Evolutionary conservation across 495 filamentous ascomycete genomes (phyloP), one percentile per base, ranked within the genome.

Genomic region (Tuber calosporum): DNA sequence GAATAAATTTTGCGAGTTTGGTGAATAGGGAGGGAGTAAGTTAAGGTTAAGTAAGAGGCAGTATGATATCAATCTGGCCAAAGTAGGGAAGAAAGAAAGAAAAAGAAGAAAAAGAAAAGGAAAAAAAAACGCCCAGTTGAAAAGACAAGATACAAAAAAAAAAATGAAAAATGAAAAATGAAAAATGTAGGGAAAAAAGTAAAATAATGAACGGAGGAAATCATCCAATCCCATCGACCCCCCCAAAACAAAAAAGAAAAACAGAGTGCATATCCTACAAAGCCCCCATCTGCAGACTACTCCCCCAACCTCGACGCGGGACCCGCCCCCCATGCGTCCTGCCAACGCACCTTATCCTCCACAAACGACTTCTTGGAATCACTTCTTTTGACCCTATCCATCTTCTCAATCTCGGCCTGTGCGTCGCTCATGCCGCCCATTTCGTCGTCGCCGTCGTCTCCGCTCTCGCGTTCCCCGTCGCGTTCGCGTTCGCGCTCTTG

Each of bases 281-380:
- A 30, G 26, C 53, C 15, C 26, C 42, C 4, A 62, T 34, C 13
- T 34, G 4, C 1, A 7, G 13, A 62, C 26, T 62, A 62, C 13
- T 40, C 42, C 41, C 41, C 41, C 41, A 42, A 42, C 53, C 53
- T 34, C 53, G 53, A 34, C 26, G 15, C 53, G 13, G 72, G 43
- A 0, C 76, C 76, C 45, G 72, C 76, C 4, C 75, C 77, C 77
- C 77, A 79, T 8, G 75, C 75, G 37, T 78, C 77, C 45, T 78
- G 75, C 75, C 77, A 79, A 39, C 77, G 69, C 45, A 79, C 75
- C n/a, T 78, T 78, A 45, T 74, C 72, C 41, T 78, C 77, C 38
- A 78, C 72, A 38, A 73, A 7, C 67, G 53, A 8, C 38, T 20
- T 40, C 39, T 58, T 30, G 20, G 19, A 40, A 68, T 66, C 37